A percentile compares a stretch with the other conserved stretches of the same genome.
Conservation (phyloP, 257 asterid genomes). For the Solanum pennellii region DNA sequence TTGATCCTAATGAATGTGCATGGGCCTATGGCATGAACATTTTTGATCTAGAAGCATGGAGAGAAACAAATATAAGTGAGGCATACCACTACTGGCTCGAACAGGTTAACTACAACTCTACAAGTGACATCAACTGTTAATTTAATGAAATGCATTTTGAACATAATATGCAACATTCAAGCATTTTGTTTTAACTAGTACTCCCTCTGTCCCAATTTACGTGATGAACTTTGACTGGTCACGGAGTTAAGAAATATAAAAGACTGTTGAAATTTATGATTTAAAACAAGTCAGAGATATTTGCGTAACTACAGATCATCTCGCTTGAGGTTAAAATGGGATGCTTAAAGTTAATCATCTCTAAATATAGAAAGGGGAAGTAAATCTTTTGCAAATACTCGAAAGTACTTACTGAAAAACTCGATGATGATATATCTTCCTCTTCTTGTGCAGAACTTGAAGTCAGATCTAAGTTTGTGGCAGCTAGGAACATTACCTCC, state of each 20-base stretch:
- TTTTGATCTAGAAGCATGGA: constrained; percentile 86
- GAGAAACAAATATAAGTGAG: constrained; percentile 67
- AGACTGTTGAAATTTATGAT: background rate
- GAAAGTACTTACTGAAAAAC: background rate
- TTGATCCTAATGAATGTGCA: constrained; percentile 82
- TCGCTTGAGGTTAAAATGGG: background rate
- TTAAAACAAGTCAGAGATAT: background rate
- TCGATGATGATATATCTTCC: background rate
- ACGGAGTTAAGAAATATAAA: background rate
- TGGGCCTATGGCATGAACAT: constrained; percentile 99
- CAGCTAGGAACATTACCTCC: constrained; percentile 98
- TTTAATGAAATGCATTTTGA: background rate
- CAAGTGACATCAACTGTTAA: background rate
- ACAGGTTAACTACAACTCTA: constrained; percentile 30
- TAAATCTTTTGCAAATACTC: background rate
- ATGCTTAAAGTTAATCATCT: background rate
- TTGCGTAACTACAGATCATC: background rate
- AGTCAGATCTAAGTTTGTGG: constrained; percentile 92
- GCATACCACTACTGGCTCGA: constrained; percentile 82
- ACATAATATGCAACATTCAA: background rate
- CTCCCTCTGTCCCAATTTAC: background rate
- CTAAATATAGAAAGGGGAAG: background rate
- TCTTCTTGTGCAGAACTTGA: constrained; percentile 53
- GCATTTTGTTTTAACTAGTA: background rate
- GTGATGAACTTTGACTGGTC: background rate